A percentile compares a stretch with the other conserved stretches of the same genome.
These are phyloP conservation scores for Thalassiosira oceanica DNA, from an alignment of 352 stramenopile species.

Conservation along the genomic window DNA sequence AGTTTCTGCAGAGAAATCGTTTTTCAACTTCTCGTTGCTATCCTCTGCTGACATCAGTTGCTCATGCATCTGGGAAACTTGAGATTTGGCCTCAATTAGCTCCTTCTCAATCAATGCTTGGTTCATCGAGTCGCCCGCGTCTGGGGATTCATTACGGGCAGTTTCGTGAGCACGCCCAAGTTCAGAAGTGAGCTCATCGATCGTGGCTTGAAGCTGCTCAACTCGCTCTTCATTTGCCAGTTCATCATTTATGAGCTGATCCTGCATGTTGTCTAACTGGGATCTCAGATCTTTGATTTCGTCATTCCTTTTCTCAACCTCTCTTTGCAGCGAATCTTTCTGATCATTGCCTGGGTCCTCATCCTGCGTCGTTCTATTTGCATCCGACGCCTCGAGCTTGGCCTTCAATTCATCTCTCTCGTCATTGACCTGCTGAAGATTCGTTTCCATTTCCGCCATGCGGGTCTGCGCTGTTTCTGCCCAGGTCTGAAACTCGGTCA, in stretches of 20 bases:
- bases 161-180: too few species aligned
- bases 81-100: too few species aligned
- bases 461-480: slow-evolving; percentile 50
- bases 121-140: too few species aligned
- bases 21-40: too few species aligned
- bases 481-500: slow-evolving; percentile 63
- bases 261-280: background rate
- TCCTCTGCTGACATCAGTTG: too few species aligned
- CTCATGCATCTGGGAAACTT: too few species aligned
- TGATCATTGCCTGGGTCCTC: background rate
- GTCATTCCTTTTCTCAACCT: slow-evolving; percentile 15
- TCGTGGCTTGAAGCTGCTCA: background rate
- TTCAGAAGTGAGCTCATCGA: too few species aligned
- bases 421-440: slow-evolving; percentile 17
- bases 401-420: slow-evolving; percentile 41
- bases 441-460: slow-evolving; percentile 51
- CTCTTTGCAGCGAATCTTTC: slow-evolving; percentile 2
- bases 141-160: too few species aligned
- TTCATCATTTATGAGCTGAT: slow-evolving; percentile 2
- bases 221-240: background rate
- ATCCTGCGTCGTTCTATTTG: background rate
- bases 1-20: too few species aligned
- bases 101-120: too few species aligned
- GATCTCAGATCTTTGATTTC: slow-evolving; percentile 6
- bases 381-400: slow-evolving; percentile 7